These are phyloP conservation scores for Rhynchosporium secalis DNA, from an alignment of 2,329 filamentous ascomycete genomes.

Conservation along the genomic window DNA sequence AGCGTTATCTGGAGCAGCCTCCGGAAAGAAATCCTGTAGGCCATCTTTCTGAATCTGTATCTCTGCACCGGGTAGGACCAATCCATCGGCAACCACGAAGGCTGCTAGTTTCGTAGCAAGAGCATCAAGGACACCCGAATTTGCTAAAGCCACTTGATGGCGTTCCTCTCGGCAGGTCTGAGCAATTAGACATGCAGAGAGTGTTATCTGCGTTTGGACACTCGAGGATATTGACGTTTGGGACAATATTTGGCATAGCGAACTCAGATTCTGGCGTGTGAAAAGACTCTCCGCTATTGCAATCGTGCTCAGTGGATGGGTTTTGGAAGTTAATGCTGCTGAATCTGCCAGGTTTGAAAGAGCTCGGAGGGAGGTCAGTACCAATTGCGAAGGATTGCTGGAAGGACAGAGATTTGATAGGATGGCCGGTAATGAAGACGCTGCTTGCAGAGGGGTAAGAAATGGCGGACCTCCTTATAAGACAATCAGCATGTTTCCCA, in stretches of 20 bases:
- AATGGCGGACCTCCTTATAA: slow-evolving; percentile 74
- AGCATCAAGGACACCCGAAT: slow-evolving; percentile 73
- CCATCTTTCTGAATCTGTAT: slow-evolving; percentile 54
- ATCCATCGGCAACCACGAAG: slow-evolving; percentile 66
- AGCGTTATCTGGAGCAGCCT: slow-evolving; percentile 57
- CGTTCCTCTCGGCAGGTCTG: slow-evolving; percentile 65
- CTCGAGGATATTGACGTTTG: slow-evolving; percentile 54
- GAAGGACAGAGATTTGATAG: slow-evolving; percentile 67
- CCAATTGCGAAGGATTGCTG: slow-evolving; percentile 63
- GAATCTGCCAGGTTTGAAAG: slow-evolving; percentile 72
- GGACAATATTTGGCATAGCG: slow-evolving; percentile 65
- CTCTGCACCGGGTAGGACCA: slow-evolving; percentile 67
- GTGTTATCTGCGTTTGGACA: slow-evolving; percentile 60
- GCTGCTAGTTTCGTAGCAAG: slow-evolving; percentile 72
- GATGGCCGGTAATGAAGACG: slow-evolving; percentile 67
- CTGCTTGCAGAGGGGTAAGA: slow-evolving; percentile 70
- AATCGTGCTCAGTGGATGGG: slow-evolving; percentile 49
- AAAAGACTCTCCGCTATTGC: slow-evolving; percentile 67
- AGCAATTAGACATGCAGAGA: slow-evolving; percentile 58
- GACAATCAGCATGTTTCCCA: slow-evolving; percentile 21
- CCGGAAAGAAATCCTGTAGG: slow-evolving; percentile 58
- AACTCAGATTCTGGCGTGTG: slow-evolving; percentile 57
- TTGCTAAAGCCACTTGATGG: slow-evolving; percentile 71
- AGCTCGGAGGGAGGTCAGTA: slow-evolving; percentile 72
- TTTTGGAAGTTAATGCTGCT: slow-evolving; percentile 54